phyloP scores from a whole-genome alignment of 768 basidiomycete genomes.

The Omphalotus guepiniiformis region DNA sequence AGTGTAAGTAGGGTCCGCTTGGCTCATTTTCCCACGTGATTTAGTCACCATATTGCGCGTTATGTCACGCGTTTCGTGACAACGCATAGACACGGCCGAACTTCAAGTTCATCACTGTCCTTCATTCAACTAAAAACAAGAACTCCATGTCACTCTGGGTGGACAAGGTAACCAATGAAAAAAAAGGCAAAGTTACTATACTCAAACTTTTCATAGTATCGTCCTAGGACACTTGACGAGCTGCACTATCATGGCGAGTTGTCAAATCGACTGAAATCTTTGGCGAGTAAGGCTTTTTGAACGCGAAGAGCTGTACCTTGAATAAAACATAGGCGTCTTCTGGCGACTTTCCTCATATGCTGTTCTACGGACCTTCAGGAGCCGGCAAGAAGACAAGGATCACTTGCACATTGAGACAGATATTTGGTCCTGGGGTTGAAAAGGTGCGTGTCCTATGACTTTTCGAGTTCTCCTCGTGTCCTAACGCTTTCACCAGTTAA shows the following conservation, averaged over 20 bases:
- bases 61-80: conserved; percentile 18
- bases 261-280: conserved; percentile 71
- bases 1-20: no score
- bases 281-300: conserved; percentile 48
- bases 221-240: conserved; percentile 78
- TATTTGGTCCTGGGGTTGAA: conserved; percentile 91
- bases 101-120: not conserved
- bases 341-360: conserved; percentile 95
- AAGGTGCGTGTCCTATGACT: conserved; percentile 50
- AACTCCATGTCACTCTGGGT: conserved; percentile 74
- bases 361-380: conserved; percentile 96
- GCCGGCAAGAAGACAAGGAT: conserved; percentile 98
- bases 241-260: conserved; percentile 87
- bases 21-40: no score
- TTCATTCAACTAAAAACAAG: no score
- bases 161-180: conserved; percentile 40
- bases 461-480: not conserved
- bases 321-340: conserved; percentile 58
- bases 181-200: not conserved
- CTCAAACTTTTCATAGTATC: conserved; percentile 49
- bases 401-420: conserved; percentile 78
- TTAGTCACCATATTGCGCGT: no score
- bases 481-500: conserved; percentile 51
- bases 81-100: not conserved
- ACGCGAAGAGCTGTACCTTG: not conserved